Percentiles rank a stretch among this genome's conserved stretches.
Evolutionary conservation across 2,329 filamentous ascomycete genomes (phyloP).

Genomic region (Fusarium buharicum): DNA sequence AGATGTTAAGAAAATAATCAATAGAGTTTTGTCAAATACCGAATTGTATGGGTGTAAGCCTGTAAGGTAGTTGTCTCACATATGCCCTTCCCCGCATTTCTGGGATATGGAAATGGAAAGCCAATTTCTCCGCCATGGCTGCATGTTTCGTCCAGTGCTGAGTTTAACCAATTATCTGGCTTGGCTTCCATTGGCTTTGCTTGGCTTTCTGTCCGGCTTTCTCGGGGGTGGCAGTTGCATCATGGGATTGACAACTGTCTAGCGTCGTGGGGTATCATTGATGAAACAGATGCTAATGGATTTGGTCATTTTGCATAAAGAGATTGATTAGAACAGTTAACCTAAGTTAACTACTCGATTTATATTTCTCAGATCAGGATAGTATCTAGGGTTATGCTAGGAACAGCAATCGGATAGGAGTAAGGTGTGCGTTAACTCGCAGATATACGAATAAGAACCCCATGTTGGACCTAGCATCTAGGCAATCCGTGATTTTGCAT

Average conservation of each 20-base stretch:
- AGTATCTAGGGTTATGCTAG: no score
- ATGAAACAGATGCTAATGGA: constrained; percentile 17
- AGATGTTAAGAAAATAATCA: no score
- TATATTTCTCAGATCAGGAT: neutral
- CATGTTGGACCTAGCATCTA: no score
- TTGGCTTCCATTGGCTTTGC: no score
- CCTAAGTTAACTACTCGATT: neutral
- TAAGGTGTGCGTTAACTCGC: no score
- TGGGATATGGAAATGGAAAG: neutral
- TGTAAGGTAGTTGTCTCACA: neutral
- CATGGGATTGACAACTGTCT: constrained; percentile 39
- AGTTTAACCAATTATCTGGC: neutral
- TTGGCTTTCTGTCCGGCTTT: constrained; percentile 16
- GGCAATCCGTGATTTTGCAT: no score
- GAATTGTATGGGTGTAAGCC: no score
- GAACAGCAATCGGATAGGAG: no score
- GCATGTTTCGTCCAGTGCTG: neutral
- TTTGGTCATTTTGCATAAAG: neutral
- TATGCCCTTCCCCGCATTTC: constrained; percentile 22
- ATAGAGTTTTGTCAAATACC: no score
- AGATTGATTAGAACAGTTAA: neutral
- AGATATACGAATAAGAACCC: no score
- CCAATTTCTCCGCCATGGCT: neutral
- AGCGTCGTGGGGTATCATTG: constrained; percentile 21
- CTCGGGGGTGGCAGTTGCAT: constrained; percentile 27